A percentile compares a stretch with the other conserved stretches of the same genome.
phyloP scores from a whole-genome alignment of 2,329 filamentous ascomycete genomes.

The Pseudogymnoascus sp. region DNA sequence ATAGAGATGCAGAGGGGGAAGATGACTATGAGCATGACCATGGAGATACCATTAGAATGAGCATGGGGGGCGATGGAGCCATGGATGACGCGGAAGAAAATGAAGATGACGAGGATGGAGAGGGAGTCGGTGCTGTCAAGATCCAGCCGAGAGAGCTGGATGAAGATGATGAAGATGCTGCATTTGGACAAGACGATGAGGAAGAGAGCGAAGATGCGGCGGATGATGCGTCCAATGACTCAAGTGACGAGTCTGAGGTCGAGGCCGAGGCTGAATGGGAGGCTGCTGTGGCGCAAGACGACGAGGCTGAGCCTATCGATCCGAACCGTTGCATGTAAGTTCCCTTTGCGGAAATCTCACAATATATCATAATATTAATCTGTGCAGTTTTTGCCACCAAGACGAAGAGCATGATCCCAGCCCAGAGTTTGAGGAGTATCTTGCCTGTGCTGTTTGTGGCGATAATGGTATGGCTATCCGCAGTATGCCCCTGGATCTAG shows the following conservation, averaged over 20 bases:
- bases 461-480: constrained; percentile 9
- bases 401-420: constrained; percentile 76
- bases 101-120: constrained; percentile 31
- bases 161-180: constrained; percentile 33
- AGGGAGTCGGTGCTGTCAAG: constrained; percentile 28
- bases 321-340: constrained; percentile 59
- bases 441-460: constrained; percentile 36
- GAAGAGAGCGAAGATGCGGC: constrained; percentile 23
- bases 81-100: constrained; percentile 33
- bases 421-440: constrained; percentile 70
- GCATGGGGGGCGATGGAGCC: constrained; percentile 36
- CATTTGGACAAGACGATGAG: constrained; percentile 22
- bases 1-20: constrained; percentile 32
- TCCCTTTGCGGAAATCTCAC: constrained; percentile 12
- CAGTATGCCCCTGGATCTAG: constrained; percentile 8
- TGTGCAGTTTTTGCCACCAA: constrained; percentile 67
- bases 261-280: constrained; percentile 47
- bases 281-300: constrained; percentile 43
- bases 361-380: constrained; percentile 21
- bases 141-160: constrained; percentile 24
- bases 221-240: constrained; percentile 17
- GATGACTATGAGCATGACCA: constrained; percentile 23
- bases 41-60: constrained; percentile 18
- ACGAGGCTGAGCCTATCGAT: constrained; percentile 43
- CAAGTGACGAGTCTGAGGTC: constrained; percentile 45